Evolutionary conservation across 495 filamentous ascomycete genomes (phyloP).

Genomic region (Annulohypoxylon stygium): DNA sequence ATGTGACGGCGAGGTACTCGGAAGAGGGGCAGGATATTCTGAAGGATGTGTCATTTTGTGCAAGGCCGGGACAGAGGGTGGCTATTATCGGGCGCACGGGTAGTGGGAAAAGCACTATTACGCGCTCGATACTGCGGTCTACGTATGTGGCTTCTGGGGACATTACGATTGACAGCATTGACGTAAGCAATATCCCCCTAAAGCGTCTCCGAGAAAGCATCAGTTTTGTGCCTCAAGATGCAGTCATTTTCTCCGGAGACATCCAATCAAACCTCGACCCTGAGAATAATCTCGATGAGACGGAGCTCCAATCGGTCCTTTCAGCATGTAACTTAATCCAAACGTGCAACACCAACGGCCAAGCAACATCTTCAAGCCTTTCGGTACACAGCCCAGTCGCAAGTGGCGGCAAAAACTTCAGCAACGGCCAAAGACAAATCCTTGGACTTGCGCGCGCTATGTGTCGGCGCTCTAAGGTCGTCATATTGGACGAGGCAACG

Average conservation of each 20-base stretch:
- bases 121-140: conserved; percentile 57
- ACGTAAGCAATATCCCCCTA: conserved; percentile 55
- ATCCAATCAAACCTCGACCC: conserved; percentile 60
- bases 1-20: conserved; percentile 51
- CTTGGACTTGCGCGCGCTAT: conserved; percentile 34
- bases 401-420: conserved; percentile 29
- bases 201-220: conserved; percentile 56
- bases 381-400: conserved; percentile 25
- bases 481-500: conserved; percentile 54
- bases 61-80: conserved; percentile 51
- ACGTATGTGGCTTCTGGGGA: conserved; percentile 51
- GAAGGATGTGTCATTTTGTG: conserved; percentile 42
- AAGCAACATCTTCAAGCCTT: neutral
- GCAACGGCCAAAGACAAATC: conserved; percentile 34
- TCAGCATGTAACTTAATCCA: conserved; percentile 48
- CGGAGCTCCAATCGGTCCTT: conserved; percentile 69
- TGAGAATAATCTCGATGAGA: conserved; percentile 63
- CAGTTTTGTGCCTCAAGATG: conserved; percentile 61
- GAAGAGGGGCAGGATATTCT: conserved; percentile 39
- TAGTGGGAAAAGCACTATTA: conserved; percentile 56
- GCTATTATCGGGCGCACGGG: conserved; percentile 61
- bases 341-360: neutral
- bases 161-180: conserved; percentile 57
- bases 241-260: conserved; percentile 58
- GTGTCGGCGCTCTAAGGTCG: conserved; percentile 51